These are phyloP conservation scores for Phanerodontia chrysosporium DNA, from an alignment of 768 basidiomycete genomes.

Conservation along the genomic window DNA sequence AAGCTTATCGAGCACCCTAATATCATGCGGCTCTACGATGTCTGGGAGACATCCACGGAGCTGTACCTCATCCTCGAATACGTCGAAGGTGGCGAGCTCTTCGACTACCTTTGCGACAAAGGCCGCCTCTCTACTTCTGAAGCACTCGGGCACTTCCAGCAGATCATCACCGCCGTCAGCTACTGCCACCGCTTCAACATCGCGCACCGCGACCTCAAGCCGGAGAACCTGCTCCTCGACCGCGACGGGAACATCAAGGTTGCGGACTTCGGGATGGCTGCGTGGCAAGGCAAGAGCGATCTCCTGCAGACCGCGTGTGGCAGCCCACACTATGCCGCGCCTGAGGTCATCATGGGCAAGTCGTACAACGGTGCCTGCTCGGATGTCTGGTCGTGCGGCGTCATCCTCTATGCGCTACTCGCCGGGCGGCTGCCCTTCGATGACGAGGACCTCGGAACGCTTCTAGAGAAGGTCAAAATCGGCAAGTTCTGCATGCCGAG, in stretches of 20 bases:
- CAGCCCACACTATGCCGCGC: slow-evolving; percentile 92
- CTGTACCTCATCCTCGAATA: slow-evolving; percentile 93
- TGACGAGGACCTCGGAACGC: slow-evolving; percentile 70
- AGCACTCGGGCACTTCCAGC: slow-evolving; percentile 85
- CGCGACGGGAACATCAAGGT: slow-evolving; percentile 85
- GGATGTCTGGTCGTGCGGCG: slow-evolving; percentile 96
- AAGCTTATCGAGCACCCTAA: slow-evolving; percentile 95
- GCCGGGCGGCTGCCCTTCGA: slow-evolving; percentile 90
- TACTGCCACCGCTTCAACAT: slow-evolving; percentile 95
- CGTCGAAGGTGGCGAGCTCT: slow-evolving; percentile 91
- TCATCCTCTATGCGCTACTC: slow-evolving; percentile 88
- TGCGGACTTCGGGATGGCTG: slow-evolving; percentile 97
- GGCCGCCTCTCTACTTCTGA: slow-evolving; percentile 68
- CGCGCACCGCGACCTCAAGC: slow-evolving; percentile 91
- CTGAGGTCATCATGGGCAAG: slow-evolving; percentile 81
- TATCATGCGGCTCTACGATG: slow-evolving; percentile 91
- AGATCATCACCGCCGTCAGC: slow-evolving; percentile 87
- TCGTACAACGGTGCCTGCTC: slow-evolving; percentile 84
- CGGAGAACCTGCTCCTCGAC: slow-evolving; percentile 89
- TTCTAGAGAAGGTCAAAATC: slow-evolving; percentile 78
- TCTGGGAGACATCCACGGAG: slow-evolving; percentile 90
- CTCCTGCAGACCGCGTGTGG: slow-evolving; percentile 84
- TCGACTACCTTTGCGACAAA: slow-evolving; percentile 83
- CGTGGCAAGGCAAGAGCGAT: slow-evolving; percentile 69
- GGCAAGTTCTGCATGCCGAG: slow-evolving; percentile 73